These are phyloP conservation scores for Fraxinus xanthoxyloides DNA, from an alignment of 305 asterid genomes.

Conservation along the genomic window DNA sequence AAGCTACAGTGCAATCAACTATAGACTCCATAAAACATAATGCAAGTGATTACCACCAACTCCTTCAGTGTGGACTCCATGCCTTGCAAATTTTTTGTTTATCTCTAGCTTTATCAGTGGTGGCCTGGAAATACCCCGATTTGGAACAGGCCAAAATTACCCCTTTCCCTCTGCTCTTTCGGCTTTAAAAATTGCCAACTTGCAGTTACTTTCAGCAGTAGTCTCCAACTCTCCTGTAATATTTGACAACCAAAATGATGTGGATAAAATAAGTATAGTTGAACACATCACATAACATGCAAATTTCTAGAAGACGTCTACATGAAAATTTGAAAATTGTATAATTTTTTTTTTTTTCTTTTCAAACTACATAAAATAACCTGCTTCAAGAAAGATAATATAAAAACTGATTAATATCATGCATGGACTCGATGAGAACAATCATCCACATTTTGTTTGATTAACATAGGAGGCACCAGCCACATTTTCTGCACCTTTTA, in stretches of 20 bases:
- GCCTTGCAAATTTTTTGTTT: conserved; percentile 74
- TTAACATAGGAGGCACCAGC: no score
- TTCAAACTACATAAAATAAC: no score
- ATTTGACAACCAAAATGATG: conserved; percentile 20
- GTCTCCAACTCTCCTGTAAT: conserved; percentile 77
- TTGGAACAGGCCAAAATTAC: conserved; percentile 44
- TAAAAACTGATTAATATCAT: no score
- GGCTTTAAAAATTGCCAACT: conserved; percentile 65
- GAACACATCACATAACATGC: background rate
- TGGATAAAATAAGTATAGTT: background rate
- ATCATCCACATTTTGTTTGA: no score
- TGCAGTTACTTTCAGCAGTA: conserved; percentile 57
- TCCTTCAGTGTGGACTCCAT: conserved; percentile 76
- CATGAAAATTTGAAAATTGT: no score
- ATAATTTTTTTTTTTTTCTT: no score
- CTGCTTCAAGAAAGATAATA: no score
- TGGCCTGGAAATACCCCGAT: conserved; percentile 50
- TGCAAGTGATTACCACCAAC: conserved; percentile 51
- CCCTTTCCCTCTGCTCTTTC: conserved; percentile 67
- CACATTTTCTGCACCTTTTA: no score
- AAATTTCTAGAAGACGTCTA: no score
- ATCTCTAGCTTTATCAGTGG: conserved; percentile 49
- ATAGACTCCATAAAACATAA: conserved; percentile 21
- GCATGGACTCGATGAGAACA: no score
- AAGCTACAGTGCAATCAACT: background rate